Percentiles rank a stretch among this genome's conserved stretches.
Conservation (phyloP, 2,329 filamentous ascomycete genomes). For the Trichoderma breve region DNA sequence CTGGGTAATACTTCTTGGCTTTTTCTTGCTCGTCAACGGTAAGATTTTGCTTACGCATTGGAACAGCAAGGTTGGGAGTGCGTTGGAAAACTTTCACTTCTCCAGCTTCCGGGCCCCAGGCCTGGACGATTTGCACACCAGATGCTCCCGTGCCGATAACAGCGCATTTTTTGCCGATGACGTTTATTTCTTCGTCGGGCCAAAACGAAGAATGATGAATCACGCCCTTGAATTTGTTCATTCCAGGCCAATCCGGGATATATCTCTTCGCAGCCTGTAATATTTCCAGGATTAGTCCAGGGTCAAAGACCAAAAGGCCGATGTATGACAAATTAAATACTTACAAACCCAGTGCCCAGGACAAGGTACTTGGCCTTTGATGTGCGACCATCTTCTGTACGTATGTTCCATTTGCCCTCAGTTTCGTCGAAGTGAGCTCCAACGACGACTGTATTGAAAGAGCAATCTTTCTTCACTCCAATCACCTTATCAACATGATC, state of each 20-base stretch:
- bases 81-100: conserved; percentile 62
- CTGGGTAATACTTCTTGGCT: conserved; percentile 43
- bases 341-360: conserved; percentile 52
- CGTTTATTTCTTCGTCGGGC: conserved; percentile 56
- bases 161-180: conserved; percentile 57
- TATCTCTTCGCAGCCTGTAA: conserved; percentile 55
- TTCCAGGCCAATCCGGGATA: conserved; percentile 58
- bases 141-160: conserved; percentile 65
- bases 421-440: conserved; percentile 50
- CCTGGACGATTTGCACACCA: conserved; percentile 63
- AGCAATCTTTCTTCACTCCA: conserved; percentile 54
- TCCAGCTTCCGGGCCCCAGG: conserved; percentile 52
- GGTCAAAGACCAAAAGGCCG: background rate
- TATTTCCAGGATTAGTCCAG: background rate
- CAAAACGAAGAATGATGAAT: conserved; percentile 61
- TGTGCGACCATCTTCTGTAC: conserved; percentile 48
- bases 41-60: conserved; percentile 54
- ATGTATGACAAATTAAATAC: background rate
- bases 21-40: conserved; percentile 39
- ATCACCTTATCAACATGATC: conserved; percentile 56
- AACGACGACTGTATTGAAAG: conserved; percentile 55
- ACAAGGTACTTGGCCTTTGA: conserved; percentile 52
- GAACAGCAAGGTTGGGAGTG: conserved; percentile 63
- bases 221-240: conserved; percentile 58
- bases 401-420: conserved; percentile 48